phyloP scores from a whole-genome alignment of 2,329 filamentous ascomycete genomes.

The Chaetomiaceae sp. region DNA sequence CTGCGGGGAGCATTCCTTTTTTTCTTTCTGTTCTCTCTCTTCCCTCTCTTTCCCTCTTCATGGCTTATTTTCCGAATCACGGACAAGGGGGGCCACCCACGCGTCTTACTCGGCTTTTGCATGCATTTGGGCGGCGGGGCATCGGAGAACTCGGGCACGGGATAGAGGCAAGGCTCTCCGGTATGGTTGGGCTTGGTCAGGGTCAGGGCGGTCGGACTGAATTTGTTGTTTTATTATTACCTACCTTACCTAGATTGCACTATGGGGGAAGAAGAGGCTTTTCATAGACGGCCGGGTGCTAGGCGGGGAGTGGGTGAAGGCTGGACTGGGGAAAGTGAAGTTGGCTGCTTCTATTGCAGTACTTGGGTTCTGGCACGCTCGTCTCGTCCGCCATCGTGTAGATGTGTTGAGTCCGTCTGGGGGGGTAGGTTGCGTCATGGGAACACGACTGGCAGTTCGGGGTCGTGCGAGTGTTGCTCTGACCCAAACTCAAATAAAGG shows the following conservation, averaged over 20 bases:
- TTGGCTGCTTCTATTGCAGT: neutral
- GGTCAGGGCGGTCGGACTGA: neutral
- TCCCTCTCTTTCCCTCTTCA: no score
- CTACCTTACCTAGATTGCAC: neutral
- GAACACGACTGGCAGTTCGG: no score
- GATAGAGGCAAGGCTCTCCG: neutral
- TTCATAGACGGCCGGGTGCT: neutral
- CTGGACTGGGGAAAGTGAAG: neutral
- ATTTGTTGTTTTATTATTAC: neutral
- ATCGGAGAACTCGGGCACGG: neutral
- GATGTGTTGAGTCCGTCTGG: no score
- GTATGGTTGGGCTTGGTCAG: neutral
- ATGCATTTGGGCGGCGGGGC: neutral
- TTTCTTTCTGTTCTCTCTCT: no score
- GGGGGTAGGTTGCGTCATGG: no score
- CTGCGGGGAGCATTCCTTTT: no score
- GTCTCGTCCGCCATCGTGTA: no score
- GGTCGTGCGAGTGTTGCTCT: no score
- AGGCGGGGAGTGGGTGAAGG: neutral
- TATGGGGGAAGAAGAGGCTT: neutral
- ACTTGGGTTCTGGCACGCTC: no score
- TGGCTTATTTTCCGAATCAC: neutral
- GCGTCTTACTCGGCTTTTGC: neutral
- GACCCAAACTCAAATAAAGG: no score
- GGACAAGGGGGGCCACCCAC: neutral